These are phyloP conservation scores for Parietaria judaica DNA, from an alignment of 306 rosid genomes.

Conservation along the genomic window DNA sequence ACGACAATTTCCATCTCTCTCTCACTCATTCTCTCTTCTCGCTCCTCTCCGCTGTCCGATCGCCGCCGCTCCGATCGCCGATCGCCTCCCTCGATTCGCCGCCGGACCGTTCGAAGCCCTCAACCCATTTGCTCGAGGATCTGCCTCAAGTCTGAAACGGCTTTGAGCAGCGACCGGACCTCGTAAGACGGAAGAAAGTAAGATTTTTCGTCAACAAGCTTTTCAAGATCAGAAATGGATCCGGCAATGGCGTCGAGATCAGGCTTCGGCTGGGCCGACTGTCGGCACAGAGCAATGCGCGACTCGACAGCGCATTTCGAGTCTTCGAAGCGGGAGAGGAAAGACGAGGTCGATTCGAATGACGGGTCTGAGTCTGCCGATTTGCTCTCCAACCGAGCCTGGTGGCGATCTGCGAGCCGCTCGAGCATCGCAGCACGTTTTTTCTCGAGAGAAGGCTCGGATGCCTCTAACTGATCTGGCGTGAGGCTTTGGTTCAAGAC, in stretches of 20 bases:
- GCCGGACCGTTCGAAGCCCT: too few relatives aligned
- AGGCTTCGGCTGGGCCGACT: constrained; percentile 38
- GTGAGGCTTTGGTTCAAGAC: constrained; percentile 19
- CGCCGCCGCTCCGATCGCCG: too few relatives aligned
- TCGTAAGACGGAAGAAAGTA: constrained; percentile 72
- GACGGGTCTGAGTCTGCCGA: constrained; percentile 26
- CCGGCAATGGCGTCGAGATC: constrained; percentile 44
- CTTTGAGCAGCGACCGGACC: constrained; percentile 65
- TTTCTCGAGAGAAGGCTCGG: constrained; percentile 33
- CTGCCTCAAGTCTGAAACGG: constrained; percentile 47
- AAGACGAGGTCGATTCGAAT: constrained; percentile 45
- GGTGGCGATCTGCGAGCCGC: constrained; percentile 64
- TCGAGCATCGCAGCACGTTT: constrained; percentile 69
- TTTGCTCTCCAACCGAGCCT: constrained; percentile 33
- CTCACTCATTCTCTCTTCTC: too few relatives aligned
- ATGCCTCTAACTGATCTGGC: background rate
- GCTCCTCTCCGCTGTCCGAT: too few relatives aligned
- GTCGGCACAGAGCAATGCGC: constrained; percentile 32
- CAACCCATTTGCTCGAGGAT: too few relatives aligned
- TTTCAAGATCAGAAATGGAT: constrained; percentile 66
- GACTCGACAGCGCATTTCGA: constrained; percentile 48
- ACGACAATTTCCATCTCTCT: too few relatives aligned
- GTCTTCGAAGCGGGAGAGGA: constrained; percentile 48
- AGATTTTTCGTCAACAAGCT: constrained; percentile 66
- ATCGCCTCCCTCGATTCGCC: too few relatives aligned